Percentiles rank a stretch among this genome's conserved stretches.
Evolutionary conservation across 306 rosid genomes (phyloP).

Genomic region (Oemleria cerasiformis): DNA sequence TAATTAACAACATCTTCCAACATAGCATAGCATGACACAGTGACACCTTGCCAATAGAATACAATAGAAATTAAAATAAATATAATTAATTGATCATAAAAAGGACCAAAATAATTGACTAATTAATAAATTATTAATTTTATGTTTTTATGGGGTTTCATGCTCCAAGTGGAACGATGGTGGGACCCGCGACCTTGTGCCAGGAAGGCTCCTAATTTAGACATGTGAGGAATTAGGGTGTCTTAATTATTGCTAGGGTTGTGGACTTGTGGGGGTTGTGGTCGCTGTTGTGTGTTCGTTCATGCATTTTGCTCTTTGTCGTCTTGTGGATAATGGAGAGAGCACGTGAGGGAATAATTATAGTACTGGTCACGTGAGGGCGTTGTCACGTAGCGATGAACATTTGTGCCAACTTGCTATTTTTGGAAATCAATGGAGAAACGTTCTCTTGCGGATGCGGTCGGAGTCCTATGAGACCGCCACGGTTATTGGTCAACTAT

Average conservation of each 20-base stretch:
- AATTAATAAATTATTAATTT: neutral
- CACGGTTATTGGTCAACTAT: slow-evolving; percentile 47
- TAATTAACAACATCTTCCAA: neutral
- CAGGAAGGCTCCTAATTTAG: slow-evolving; percentile 17
- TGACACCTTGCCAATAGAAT: neutral
- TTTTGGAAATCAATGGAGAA: neutral
- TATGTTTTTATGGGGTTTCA: neutral
- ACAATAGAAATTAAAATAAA: neutral
- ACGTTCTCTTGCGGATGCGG: neutral
- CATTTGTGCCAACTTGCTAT: slow-evolving; percentile 5
- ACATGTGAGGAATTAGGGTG: slow-evolving; percentile 34
- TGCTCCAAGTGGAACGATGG: neutral
- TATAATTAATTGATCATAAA: too few species aligned
- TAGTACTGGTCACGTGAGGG: neutral
- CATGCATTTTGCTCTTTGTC: slow-evolving; percentile 12
- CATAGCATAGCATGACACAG: neutral
- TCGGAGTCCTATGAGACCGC: slow-evolving; percentile 42
- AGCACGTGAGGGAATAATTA: neutral
- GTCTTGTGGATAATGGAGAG: neutral
- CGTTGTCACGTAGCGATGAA: slow-evolving; percentile 18
- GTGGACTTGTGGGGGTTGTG: too few species aligned
- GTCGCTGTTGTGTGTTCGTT: neutral
- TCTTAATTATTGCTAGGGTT: neutral
- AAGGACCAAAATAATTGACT: neutral
- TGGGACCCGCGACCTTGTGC: slow-evolving; percentile 1